Evolutionary conservation across 192 early-diverging fungal genomes (phyloP).

Genomic region (Podila verticillata): DNA sequence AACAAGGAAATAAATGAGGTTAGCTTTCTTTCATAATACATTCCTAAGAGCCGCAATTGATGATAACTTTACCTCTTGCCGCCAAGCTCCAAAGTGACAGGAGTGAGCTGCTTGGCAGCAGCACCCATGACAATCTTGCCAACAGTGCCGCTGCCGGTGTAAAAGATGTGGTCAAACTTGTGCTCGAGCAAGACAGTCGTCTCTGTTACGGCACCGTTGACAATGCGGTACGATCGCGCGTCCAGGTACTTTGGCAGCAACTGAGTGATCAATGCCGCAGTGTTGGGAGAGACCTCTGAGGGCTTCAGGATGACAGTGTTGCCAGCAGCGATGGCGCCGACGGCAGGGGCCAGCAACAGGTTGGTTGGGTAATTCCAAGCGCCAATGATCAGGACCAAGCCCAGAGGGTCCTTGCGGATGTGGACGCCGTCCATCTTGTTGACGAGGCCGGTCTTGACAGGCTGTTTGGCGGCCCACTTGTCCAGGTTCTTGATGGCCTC

Average conservation of each 20-base stretch:
- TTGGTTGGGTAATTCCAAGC: slow-evolving; percentile 68
- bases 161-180: slow-evolving; percentile 92
- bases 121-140: slow-evolving; percentile 86
- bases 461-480: slow-evolving; percentile 60
- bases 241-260: slow-evolving; percentile 85
- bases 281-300: slow-evolving; percentile 80
- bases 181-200: slow-evolving; percentile 79
- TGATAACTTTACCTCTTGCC: slow-evolving; percentile 74
- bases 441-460: slow-evolving; percentile 48
- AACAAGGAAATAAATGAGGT: background rate
- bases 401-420: slow-evolving; percentile 75
- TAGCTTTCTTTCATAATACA: background rate
- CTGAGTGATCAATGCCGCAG: slow-evolving; percentile 67
- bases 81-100: slow-evolving; percentile 93
- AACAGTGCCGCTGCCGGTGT: slow-evolving; percentile 86
- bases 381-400: slow-evolving; percentile 53
- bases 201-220: slow-evolving; percentile 81
- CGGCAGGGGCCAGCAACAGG: slow-evolving; percentile 75
- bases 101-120: slow-evolving; percentile 86
- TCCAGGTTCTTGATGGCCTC: slow-evolving; percentile 68
- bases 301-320: slow-evolving; percentile 88
- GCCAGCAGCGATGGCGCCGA: slow-evolving; percentile 90
- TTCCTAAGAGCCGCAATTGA: background rate
- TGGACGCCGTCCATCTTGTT: slow-evolving; percentile 58
- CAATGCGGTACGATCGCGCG: slow-evolving; percentile 63